Evolutionary conservation across 371 early-diverging fungal genomes (phyloP).

Genomic region (Choanephora cucurbitarum): DNA sequence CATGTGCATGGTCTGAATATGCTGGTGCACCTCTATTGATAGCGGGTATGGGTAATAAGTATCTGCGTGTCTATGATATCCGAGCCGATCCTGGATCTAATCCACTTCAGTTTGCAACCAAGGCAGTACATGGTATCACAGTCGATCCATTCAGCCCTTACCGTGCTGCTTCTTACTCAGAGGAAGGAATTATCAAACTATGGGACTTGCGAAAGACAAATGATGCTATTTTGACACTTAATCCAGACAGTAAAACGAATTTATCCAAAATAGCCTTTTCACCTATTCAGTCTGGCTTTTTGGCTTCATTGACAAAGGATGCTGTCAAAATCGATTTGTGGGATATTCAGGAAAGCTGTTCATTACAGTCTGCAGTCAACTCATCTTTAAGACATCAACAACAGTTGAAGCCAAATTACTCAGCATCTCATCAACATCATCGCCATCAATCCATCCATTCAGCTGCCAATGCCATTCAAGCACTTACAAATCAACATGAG

Average conservation of each 20-base stretch:
- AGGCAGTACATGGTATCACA: slow-evolving; percentile 71
- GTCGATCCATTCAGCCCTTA: slow-evolving; percentile 74
- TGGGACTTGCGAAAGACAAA: slow-evolving; percentile 78
- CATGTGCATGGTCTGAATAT: slow-evolving; percentile 73
- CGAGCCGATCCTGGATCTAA: slow-evolving; percentile 44
- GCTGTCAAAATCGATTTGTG: slow-evolving; percentile 58
- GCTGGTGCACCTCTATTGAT: slow-evolving; percentile 55
- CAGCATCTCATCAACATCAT: background rate
- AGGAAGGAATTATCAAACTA: slow-evolving; percentile 70
- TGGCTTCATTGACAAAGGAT: slow-evolving; percentile 69
- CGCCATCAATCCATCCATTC: slow-evolving; percentile 3
- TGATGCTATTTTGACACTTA: slow-evolving; percentile 54
- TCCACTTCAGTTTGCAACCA: slow-evolving; percentile 64
- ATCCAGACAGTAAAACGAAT: slow-evolving; percentile 38
- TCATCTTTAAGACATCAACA: slow-evolving; percentile 13
- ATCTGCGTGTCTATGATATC: slow-evolving; percentile 73
- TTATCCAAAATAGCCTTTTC: slow-evolving; percentile 66
- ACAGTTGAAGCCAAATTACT: background rate
- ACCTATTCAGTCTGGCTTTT: slow-evolving; percentile 61
- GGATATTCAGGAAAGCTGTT: slow-evolving; percentile 64
- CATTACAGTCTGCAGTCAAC: slow-evolving; percentile 24
- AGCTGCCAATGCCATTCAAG: slow-evolving; percentile 6
- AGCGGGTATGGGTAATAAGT: slow-evolving; percentile 79
- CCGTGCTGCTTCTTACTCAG: slow-evolving; percentile 74
- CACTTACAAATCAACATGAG: background rate